Evolutionary conservation across 2,329 filamentous ascomycete genomes (phyloP), one percentile per base, ranked within the genome.

Genomic region (Colletotrichum simmondsii): DNA sequence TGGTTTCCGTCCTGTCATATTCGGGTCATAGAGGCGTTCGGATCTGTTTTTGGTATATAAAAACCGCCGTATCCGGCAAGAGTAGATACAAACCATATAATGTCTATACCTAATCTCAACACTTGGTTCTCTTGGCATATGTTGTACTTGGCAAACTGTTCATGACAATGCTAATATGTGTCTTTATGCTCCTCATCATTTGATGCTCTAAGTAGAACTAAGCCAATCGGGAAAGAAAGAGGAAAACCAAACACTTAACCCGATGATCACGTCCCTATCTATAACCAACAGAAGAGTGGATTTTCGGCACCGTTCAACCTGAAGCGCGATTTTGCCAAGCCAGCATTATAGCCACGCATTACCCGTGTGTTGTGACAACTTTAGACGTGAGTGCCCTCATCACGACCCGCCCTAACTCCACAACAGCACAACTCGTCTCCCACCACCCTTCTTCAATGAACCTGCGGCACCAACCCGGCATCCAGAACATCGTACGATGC

Each of bases 1-100:
- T 8, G 4, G 8, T 8, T n/a, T 49, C 16, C 16, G 19, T 28
- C 57, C 52, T 46, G 2, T 24, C 24, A 58, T 16, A 24, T 53
- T 1, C 3, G 4, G 4, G 26, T 28, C 37, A 58, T 64, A 69
- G 59, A 72, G 70, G 70, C 66, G 65, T 24, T 26, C n/a, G 6
- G 32, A 12, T 8, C 22, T 65, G 7, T 28, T 19, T 64, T 70
- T n/a, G 56, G 35, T 70, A 52, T 19, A 60, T 42, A 65, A 42
- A 56, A 56, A 2, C 22, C 35, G 60, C 66, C 30, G 22, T 24
- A 32, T 19, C 16, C 32, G 54, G 66, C 66, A 54, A 52, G 32
- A 24, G 70, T 72, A 69, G 65, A 60, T 72, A 65, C 46, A 11
- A 53, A 37, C 26, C 42, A 64, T 26, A 57, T 72, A 72, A 72